Conservation (phyloP, 1,284 basidiomycete species). For the Pterulicium gracile region DNA sequence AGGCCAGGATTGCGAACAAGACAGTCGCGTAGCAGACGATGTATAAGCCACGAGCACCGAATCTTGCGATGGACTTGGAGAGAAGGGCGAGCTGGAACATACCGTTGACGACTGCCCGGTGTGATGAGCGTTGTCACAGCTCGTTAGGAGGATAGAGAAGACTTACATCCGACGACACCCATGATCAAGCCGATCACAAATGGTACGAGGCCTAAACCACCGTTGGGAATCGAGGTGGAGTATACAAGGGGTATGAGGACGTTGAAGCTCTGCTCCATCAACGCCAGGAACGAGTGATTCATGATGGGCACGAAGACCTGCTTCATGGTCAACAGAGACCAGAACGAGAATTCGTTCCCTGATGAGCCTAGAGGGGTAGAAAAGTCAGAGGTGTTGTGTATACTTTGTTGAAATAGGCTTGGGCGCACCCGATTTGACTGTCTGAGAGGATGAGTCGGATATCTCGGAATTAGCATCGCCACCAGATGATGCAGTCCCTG, state of each 20-base stretch:
- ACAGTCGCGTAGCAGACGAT: not conserved
- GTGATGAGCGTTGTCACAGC: not conserved
- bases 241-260: conserved; percentile 20
- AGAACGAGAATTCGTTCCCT: conserved; percentile 13
- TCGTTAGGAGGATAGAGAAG: not conserved
- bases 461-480: no score
- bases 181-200: conserved; percentile 15
- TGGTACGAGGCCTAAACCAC: conserved; percentile 16
- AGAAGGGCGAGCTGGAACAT: not conserved
- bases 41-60: conserved; percentile 1
- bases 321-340: conserved; percentile 17
- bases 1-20: not conserved
- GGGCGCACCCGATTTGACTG: no score
- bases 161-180: conserved; percentile 11
- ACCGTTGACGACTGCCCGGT: not conserved
- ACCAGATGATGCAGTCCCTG: no score
- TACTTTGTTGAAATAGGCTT: no score
- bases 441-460: no score
- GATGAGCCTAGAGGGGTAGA: no score
- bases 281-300: conserved; percentile 21
- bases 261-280: conserved; percentile 22
- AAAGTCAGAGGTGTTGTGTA: no score
- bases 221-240: conserved; percentile 13
- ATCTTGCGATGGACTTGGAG: not conserved
- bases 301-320: conserved; percentile 21